These are phyloP conservation scores for Carex scoparia DNA, from an alignment of 176 grass and related monocot genomes.

Conservation along the genomic window DNA sequence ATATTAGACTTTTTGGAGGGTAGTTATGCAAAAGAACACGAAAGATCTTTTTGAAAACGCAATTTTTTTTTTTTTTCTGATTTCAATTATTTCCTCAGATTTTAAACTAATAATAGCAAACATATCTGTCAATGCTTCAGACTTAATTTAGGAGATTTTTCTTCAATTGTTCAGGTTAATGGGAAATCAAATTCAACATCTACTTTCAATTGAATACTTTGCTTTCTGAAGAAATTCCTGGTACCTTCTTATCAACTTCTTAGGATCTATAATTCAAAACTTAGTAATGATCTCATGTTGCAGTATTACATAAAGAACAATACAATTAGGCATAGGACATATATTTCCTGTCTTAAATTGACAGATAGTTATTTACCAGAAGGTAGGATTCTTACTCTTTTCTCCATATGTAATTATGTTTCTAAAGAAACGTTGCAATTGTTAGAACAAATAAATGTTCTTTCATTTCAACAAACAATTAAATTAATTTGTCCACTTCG, in stretches of 20 bases:
- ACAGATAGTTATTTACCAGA: background rate
- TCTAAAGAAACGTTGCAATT: background rate
- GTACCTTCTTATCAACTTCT: background rate
- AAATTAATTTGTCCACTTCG: background rate
- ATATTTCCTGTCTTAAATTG: background rate
- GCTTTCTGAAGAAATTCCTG: background rate
- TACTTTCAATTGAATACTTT: background rate
- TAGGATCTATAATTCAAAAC: background rate
- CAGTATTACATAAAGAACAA: background rate
- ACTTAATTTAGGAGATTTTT: background rate
- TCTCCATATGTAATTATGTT: background rate
- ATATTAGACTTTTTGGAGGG: background rate
- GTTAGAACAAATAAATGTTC: background rate
- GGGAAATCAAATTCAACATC: background rate
- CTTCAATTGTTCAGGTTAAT: background rate
- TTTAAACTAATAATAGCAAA: conserved; percentile 16
- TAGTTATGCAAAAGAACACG: background rate
- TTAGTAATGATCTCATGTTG: background rate
- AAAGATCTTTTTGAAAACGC: background rate
- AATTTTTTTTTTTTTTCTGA: background rate
- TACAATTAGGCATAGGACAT: background rate
- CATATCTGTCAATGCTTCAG: background rate
- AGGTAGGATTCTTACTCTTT: background rate
- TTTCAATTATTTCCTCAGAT: background rate
- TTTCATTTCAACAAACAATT: background rate